A percentile compares a stretch with the other conserved stretches of the same genome.
Evolutionary conservation across 257 asterid genomes (phyloP).

Genomic region (Prunella vulgaris): DNA sequence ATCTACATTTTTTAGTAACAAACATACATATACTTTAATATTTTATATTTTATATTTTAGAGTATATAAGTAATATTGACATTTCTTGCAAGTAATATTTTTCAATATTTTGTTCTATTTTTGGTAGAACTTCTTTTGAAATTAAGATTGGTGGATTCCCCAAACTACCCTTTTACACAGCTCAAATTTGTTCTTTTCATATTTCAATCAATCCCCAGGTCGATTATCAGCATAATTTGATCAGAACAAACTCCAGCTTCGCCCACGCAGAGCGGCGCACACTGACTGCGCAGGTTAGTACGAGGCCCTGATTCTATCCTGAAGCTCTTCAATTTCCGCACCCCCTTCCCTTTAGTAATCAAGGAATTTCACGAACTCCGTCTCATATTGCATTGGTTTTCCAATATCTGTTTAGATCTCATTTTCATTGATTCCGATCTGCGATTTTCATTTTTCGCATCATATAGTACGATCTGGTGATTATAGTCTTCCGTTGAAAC

Average conservation of each 20-base stretch:
- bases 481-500: neutral
- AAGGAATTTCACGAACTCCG: neutral
- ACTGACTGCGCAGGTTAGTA: conserved; percentile 26
- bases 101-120: no score
- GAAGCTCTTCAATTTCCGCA: neutral
- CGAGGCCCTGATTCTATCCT: neutral
- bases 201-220: conserved; percentile 4
- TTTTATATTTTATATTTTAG: no score
- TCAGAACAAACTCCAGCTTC: conserved; percentile 16
- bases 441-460: neutral
- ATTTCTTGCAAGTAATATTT: no score
- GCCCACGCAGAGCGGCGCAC: conserved; percentile 25
- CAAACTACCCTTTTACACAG: conserved; percentile 19
- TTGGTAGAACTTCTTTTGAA: no score
- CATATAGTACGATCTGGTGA: neutral
- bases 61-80: no score
- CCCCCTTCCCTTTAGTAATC: neutral
- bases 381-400: conserved; percentile 9
- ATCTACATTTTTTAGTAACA: no score
- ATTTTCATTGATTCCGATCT: conserved; percentile 25
- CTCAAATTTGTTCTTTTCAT: neutral
- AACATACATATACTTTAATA: no score
- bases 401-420: conserved; percentile 20
- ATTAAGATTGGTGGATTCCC: neutral
- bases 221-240: conserved; percentile 3